Evolutionary conservation across 108 stramenopile genomes (phyloP).

Genomic region (Nitzschia sp.): DNA sequence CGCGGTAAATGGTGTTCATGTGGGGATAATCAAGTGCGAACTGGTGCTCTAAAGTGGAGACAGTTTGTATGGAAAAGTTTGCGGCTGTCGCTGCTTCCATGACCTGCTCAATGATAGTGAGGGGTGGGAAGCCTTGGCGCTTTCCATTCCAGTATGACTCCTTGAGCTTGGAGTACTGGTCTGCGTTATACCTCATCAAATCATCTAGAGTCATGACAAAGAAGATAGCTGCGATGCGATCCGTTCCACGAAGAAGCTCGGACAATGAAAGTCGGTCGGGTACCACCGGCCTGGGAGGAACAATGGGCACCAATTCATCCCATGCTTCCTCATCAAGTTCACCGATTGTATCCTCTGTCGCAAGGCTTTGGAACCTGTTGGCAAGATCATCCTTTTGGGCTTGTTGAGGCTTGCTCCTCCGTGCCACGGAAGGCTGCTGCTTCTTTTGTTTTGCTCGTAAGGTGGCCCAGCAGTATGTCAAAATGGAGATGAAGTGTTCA

Average conservation of each 20-base stretch:
- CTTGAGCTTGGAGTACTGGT: constrained; percentile 23
- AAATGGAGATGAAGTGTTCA: constrained; percentile 37
- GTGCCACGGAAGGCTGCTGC: not conserved
- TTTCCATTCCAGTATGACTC: not conserved
- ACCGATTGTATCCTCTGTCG: no score
- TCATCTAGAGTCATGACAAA: constrained; percentile 41
- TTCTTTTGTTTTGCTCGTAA: constrained; percentile 6
- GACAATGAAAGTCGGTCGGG: constrained; percentile 21
- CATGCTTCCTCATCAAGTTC: no score
- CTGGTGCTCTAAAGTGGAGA: constrained; percentile 40
- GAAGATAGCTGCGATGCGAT: constrained; percentile 42
- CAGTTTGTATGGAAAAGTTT: constrained; percentile 47
- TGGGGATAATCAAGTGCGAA: constrained; percentile 38
- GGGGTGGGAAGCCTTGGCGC: not conserved
- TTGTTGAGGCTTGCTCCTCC: no score
- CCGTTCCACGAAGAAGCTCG: constrained; percentile 39
- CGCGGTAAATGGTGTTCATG: constrained; percentile 46
- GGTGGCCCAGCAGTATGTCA: constrained; percentile 44
- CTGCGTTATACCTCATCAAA: constrained; percentile 23
- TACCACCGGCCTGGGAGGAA: not conserved
- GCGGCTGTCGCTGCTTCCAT: constrained; percentile 39
- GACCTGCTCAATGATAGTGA: constrained; percentile 30
- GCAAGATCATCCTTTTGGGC: no score
- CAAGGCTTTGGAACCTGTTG: no score
- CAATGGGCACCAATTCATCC: not conserved